A percentile compares a stretch with the other conserved stretches of the same genome.
Evolutionary conservation across 306 rosid species (phyloP).

Genomic region (Quercus ilex): DNA sequence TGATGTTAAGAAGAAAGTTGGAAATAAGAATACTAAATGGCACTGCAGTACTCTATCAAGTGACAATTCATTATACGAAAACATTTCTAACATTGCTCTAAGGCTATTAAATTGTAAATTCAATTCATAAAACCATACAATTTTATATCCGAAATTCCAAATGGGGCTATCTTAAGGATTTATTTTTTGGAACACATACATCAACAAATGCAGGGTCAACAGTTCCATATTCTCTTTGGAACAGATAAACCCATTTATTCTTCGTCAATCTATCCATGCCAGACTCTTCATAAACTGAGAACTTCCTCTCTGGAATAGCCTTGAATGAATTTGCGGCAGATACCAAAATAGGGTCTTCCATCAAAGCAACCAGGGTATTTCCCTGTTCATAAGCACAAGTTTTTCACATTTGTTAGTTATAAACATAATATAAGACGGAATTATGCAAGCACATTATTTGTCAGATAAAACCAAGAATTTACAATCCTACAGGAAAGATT

Average conservation of each 20-base stretch:
- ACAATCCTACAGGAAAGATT: not conserved
- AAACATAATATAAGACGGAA: not conserved
- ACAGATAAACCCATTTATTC: slow-evolving; percentile 65
- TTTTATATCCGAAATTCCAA: not conserved
- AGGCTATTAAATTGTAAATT: slow-evolving; percentile 1
- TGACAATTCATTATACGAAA: not conserved
- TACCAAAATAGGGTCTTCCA: slow-evolving; percentile 51
- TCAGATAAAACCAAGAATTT: not conserved
- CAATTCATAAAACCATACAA: not conserved
- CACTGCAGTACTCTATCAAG: not conserved
- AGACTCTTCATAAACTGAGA: slow-evolving; percentile 46
- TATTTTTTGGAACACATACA: slow-evolving; percentile 30
- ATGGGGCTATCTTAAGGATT: not conserved
- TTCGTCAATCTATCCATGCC: slow-evolving; percentile 17
- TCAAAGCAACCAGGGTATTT: slow-evolving; percentile 50
- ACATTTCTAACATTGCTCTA: not conserved
- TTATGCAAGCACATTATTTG: not conserved
- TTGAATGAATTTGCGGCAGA: slow-evolving; percentile 56
- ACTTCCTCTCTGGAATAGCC: slow-evolving; percentile 46
- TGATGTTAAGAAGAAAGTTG: not conserved
- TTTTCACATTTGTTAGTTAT: not conserved
- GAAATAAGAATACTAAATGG: not conserved
- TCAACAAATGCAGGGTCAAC: slow-evolving; percentile 66
- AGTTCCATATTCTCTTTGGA: slow-evolving; percentile 86
- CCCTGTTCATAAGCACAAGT: slow-evolving; percentile 45